phyloP scores from a whole-genome alignment of 2,329 filamentous ascomycete species.

The Penicillium sp. region DNA sequence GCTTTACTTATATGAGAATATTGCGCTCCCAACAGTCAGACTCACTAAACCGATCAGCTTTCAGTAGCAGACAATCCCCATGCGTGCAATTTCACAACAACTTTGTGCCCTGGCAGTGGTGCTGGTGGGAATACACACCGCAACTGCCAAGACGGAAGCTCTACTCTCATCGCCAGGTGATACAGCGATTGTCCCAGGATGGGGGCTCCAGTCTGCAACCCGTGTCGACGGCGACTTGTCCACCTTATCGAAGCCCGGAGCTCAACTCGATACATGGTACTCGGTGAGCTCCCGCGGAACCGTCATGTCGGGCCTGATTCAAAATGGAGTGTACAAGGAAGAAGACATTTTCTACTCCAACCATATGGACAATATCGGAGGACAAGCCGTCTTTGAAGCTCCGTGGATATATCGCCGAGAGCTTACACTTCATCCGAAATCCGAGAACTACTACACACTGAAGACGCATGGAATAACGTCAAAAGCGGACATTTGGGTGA shows the following conservation, averaged over 20 bases:
- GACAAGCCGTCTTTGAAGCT: constrained; percentile 49
- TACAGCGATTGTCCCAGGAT: constrained; percentile 35
- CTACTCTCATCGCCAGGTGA: constrained; percentile 28
- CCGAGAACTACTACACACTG: constrained; percentile 50
- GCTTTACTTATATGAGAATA: neutral
- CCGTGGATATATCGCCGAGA: constrained; percentile 62
- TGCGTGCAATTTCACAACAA: neutral
- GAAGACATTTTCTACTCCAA: constrained; percentile 56
- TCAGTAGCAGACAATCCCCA: neutral
- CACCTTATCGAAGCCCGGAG: constrained; percentile 43
- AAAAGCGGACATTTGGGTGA: constrained; percentile 59
- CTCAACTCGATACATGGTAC: constrained; percentile 54
- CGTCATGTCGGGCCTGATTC: constrained; percentile 57
- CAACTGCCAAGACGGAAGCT: neutral
- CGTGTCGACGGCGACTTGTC: constrained; percentile 36
- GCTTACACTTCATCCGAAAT: constrained; percentile 40
- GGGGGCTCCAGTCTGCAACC: constrained; percentile 52
- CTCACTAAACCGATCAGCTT: neutral
- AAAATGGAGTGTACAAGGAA: constrained; percentile 53
- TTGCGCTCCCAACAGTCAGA: neutral
- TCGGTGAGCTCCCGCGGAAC: constrained; percentile 52
- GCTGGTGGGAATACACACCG: neutral
- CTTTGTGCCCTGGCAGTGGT: neutral
- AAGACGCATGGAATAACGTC: constrained; percentile 61
- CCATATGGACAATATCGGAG: constrained; percentile 45